A percentile compares a stretch with the other conserved stretches of the same genome.
These are phyloP conservation scores for Pythium sukuiense DNA, from an alignment of 352 stramenopile genomes.

Conservation along the genomic window DNA sequence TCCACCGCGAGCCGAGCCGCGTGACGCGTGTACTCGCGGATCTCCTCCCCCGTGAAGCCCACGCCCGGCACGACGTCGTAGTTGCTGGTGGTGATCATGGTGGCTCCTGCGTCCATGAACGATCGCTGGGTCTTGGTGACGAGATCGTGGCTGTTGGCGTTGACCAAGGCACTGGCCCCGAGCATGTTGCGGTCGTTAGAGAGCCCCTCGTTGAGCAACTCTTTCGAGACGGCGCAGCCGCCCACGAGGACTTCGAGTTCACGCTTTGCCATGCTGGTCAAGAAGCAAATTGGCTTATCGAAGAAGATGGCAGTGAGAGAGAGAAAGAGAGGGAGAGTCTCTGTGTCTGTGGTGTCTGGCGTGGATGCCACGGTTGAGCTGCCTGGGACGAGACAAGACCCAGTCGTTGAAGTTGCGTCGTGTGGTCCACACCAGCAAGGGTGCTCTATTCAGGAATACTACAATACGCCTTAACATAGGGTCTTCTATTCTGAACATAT, in stretches of 20 bases:
- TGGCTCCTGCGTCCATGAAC: constrained; percentile 79
- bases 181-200: constrained; percentile 91
- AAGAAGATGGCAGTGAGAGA: not conserved
- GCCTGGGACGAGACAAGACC: constrained; percentile 6
- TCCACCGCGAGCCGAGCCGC: constrained; percentile 66
- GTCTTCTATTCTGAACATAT: not conserved
- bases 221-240: constrained; percentile 48
- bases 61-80: constrained; percentile 85
- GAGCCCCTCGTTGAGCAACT: constrained; percentile 83
- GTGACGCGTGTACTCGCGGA: constrained; percentile 58
- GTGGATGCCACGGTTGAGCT: constrained; percentile 8
- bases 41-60: constrained; percentile 80
- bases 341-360: not conserved
- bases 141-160: constrained; percentile 59
- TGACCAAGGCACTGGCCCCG: constrained; percentile 80
- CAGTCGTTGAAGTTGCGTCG: constrained; percentile 13
- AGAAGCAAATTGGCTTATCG: not conserved
- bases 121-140: constrained; percentile 68
- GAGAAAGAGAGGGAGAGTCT: not conserved
- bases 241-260: constrained; percentile 53
- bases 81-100: constrained; percentile 87
- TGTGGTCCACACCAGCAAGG: constrained; percentile 12
- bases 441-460: not conserved
- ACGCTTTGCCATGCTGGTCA: not conserved
- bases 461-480: constrained; percentile 1